These are phyloP conservation scores for Microbotryomycetes sp. DNA, from an alignment of 1,284 basidiomycete species.

Conservation along the genomic window DNA sequence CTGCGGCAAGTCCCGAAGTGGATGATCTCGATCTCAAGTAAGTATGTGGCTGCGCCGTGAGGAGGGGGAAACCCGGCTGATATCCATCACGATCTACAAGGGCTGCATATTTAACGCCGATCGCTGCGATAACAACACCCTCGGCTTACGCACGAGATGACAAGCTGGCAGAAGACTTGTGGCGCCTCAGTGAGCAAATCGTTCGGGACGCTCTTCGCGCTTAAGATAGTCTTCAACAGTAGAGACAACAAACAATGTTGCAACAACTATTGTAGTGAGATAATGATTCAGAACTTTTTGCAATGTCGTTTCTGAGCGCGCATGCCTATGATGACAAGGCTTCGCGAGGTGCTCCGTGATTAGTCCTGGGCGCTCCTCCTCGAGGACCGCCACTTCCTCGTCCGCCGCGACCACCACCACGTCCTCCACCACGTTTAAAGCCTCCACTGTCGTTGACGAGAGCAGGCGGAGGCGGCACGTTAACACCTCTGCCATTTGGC, in stretches of 20 bases:
- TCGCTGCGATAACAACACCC: constrained; percentile 24
- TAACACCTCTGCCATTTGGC: background rate
- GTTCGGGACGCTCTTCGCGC: too few species aligned
- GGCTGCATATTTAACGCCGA: constrained; percentile 38
- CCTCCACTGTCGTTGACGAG: background rate
- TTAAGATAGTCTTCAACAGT: too few species aligned
- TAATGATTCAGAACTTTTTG: too few species aligned
- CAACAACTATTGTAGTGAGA: too few species aligned
- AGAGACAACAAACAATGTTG: too few species aligned
- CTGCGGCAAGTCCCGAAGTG: constrained; percentile 38
- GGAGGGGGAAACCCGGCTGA: too few species aligned
- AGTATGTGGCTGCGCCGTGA: constrained; percentile 31
- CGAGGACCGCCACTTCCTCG: too few species aligned
- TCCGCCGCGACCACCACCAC: background rate
- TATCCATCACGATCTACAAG: too few species aligned
- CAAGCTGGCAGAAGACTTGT: constrained; percentile 22
- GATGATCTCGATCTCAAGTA: constrained; percentile 31
- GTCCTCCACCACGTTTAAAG: background rate
- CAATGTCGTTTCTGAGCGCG: too few species aligned
- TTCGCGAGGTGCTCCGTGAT: too few species aligned
- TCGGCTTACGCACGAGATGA: constrained; percentile 15
- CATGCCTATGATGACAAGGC: too few species aligned
- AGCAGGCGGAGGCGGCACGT: background rate
- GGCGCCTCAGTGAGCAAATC: constrained; percentile 27
- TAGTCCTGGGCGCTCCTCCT: background rate